phyloP scores from a whole-genome alignment of 1,284 basidiomycete genomes.

The Leccinum pachyderme region DNA sequence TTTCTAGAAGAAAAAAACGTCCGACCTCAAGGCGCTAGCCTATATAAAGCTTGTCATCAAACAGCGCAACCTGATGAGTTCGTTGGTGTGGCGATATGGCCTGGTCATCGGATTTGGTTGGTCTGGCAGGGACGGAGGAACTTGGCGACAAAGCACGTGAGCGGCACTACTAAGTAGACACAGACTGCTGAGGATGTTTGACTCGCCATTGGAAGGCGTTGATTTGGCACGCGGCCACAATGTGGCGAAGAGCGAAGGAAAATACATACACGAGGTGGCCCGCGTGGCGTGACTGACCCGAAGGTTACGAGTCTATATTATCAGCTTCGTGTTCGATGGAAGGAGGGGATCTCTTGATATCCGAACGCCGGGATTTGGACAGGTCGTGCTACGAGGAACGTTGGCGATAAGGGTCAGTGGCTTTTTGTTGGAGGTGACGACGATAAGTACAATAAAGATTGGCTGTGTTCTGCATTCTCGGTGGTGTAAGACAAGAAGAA shows the following conservation, averaged over 20 bases:
- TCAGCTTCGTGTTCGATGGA: background rate
- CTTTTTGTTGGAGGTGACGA: background rate
- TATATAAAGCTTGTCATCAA: conserved; percentile 17
- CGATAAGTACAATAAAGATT: background rate
- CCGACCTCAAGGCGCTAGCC: conserved; percentile 9
- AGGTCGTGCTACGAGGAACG: background rate
- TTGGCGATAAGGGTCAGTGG: too few relatives aligned
- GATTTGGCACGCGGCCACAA: background rate
- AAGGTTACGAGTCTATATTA: background rate
- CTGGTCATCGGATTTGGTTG: background rate
- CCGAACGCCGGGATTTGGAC: conserved; percentile 1
- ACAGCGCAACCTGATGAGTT: conserved; percentile 15
- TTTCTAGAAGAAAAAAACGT: background rate
- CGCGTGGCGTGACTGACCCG: background rate
- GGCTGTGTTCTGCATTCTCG: conserved; percentile 6
- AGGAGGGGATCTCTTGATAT: background rate
- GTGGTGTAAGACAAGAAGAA: background rate
- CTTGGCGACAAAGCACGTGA: conserved; percentile 10
- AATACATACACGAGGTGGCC: background rate
- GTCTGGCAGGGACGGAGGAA: conserved; percentile 3
- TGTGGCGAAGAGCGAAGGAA: background rate
- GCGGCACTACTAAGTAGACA: conserved; percentile 14
- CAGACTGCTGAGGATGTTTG: too few relatives aligned
- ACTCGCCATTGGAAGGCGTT: background rate
- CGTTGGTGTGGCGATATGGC: background rate